Evolutionary conservation across 1,284 basidiomycete genomes (phyloP), one percentile per base, ranked within the genome.

Genomic region (Rhizoctonia solani): DNA sequence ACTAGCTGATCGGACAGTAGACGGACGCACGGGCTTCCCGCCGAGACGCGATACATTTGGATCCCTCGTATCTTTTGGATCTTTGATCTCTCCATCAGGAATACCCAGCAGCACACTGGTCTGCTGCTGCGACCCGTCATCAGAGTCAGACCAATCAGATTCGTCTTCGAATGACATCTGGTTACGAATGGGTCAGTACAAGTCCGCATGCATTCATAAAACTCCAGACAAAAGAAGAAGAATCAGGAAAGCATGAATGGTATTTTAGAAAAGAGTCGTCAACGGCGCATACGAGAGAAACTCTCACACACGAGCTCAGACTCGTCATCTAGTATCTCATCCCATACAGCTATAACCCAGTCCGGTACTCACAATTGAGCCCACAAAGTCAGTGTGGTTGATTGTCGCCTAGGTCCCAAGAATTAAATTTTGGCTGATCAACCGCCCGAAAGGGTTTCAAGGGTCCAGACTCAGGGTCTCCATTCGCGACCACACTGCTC

Each of bases 271-370:
- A 53, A 37, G 79, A 80, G 74, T 91, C 90, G 84, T 91, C 90
- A 88, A 73, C 70, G 81, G 79, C 75, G 72, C 74, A 73, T 72
- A 72, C 72, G 75, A 76, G 83, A 86, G 85, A 85, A 87, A 83
- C 87, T 86, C 82, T 39, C 80, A 79, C 74, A 74, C 59, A 54
- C 72, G 74, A 75, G 72, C 73, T 78, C 90, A 80, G 90, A 92
- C 90, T 92, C 90, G 90, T 92, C 90, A 92, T 92, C 90, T 91
- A 83, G 76, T 75, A 73, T 75, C 74, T 91, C 90, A 92, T 92
- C 90, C 75, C 76, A 46, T 61, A 34, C 58, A 13, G 67, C 63
- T 41, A 66, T 59, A 69, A 68, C 39, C n/a, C n/a, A n/a, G 55
- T 1, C 34, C n/a, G 32, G 29, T n/a, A 34, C 11, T 13, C 25